Conservation (phyloP, 768 basidiomycete genomes). For the Cytidiella melzeri region DNA sequence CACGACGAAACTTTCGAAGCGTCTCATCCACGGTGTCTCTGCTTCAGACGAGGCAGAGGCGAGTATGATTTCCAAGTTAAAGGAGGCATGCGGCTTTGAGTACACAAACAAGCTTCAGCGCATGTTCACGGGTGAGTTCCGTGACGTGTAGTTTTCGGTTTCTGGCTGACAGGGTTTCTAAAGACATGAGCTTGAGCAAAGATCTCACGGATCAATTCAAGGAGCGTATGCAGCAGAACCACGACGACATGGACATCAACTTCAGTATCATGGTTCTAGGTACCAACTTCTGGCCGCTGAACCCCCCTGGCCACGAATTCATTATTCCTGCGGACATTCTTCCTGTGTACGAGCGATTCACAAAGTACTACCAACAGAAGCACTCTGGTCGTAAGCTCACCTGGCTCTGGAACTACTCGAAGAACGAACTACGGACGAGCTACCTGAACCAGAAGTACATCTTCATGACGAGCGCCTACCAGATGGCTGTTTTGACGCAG, state of each 20-base stretch:
- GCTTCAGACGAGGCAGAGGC: conserved; percentile 95
- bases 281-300: conserved; percentile 94
- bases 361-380: conserved; percentile 88
- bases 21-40: conserved; percentile 85
- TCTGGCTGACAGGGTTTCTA: neutral
- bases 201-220: conserved; percentile 95
- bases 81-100: conserved; percentile 94
- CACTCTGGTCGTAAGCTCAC: conserved; percentile 93
- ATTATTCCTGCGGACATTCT: conserved; percentile 84
- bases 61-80: conserved; percentile 96
- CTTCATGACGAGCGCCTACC: conserved; percentile 90
- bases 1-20: conserved; percentile 87
- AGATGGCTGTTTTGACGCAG: conserved; percentile 90
- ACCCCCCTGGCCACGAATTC: conserved; percentile 78
- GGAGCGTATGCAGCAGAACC: conserved; percentile 82
- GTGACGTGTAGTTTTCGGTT: neutral
- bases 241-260: conserved; percentile 82
- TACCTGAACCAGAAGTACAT: conserved; percentile 95
- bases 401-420: conserved; percentile 98
- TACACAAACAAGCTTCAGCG: conserved; percentile 94
- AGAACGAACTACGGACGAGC: conserved; percentile 92
- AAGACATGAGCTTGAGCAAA: conserved; percentile 93
- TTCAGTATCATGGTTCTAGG: conserved; percentile 93
- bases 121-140: conserved; percentile 85
- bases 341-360: conserved; percentile 86